Conservation (phyloP, 2,329 filamentous ascomycete genomes). For the Didymella segeticola region DNA sequence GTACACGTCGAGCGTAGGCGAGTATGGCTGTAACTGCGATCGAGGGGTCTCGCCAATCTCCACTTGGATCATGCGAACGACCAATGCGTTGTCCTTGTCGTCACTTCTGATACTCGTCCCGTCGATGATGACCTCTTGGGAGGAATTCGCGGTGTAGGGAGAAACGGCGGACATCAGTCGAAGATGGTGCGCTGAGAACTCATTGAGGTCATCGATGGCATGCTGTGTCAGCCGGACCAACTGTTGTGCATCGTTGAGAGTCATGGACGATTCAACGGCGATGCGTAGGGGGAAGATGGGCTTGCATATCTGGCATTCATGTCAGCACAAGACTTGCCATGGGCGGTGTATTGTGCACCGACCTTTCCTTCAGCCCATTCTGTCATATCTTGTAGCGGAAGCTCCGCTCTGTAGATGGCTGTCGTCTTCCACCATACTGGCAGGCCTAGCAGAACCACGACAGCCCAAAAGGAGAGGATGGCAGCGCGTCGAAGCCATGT, state of each 20-base stretch:
- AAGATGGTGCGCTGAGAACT: conserved; percentile 84
- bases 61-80: conserved; percentile 72
- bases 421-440: conserved; percentile 98
- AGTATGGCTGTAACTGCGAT: conserved; percentile 71
- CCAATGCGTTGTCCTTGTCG: conserved; percentile 66
- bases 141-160: conserved; percentile 39
- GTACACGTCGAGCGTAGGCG: conserved; percentile 75
- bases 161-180: conserved; percentile 67
- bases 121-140: conserved; percentile 40
- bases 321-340: conserved; percentile 7
- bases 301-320: conserved; percentile 73
- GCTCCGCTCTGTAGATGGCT: conserved; percentile 82
- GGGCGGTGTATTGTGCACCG: background rate
- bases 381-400: conserved; percentile 86
- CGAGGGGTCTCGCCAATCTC: conserved; percentile 59
- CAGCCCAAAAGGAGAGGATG: conserved; percentile 87
- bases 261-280: conserved; percentile 74
- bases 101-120: conserved; percentile 38
- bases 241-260: conserved; percentile 71
- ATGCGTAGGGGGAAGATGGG: conserved; percentile 88
- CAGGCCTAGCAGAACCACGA: conserved; percentile 82
- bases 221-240: conserved; percentile 83
- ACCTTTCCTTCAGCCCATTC: conserved; percentile 92
- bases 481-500: conserved; percentile 74
- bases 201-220: conserved; percentile 83